Conservation (phyloP, 2,329 filamentous ascomycete genomes). For the Pestalotiopsis sp. region DNA sequence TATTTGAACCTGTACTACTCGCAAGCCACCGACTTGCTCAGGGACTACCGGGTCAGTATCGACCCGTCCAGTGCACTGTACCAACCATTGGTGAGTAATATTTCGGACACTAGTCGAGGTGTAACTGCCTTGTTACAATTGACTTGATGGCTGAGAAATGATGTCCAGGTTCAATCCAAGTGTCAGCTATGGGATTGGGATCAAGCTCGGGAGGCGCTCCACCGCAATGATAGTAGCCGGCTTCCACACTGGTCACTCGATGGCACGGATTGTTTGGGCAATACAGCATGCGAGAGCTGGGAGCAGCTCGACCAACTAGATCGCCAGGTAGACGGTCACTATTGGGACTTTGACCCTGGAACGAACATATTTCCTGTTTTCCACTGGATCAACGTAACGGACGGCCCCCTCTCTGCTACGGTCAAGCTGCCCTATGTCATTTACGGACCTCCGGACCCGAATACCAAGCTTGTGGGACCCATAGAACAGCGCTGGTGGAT, state of each 20-base stretch:
- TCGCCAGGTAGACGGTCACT: background rate
- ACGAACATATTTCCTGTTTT: background rate
- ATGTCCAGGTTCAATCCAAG: background rate
- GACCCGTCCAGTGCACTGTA: background rate
- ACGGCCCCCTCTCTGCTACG: background rate
- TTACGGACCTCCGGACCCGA: background rate
- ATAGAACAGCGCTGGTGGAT: background rate
- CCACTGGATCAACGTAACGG: background rate
- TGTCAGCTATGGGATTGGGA: slow-evolving; percentile 2
- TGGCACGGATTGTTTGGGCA: background rate
- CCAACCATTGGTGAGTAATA: background rate
- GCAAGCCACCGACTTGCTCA: background rate
- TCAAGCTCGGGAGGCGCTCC: background rate
- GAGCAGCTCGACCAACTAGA: background rate
- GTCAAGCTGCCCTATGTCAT: background rate
- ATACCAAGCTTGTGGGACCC: background rate
- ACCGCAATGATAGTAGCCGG: background rate
- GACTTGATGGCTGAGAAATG: background rate
- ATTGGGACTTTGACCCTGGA: background rate
- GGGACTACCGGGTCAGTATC: background rate
- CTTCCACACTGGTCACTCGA: background rate
- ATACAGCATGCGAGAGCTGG: background rate
- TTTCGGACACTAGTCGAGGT: background rate
- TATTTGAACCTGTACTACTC: background rate
- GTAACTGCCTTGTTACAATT: background rate